Evolutionary conservation across 108 stramenopile species (phyloP).

Genomic region (Skeletonema tropicum): DNA sequence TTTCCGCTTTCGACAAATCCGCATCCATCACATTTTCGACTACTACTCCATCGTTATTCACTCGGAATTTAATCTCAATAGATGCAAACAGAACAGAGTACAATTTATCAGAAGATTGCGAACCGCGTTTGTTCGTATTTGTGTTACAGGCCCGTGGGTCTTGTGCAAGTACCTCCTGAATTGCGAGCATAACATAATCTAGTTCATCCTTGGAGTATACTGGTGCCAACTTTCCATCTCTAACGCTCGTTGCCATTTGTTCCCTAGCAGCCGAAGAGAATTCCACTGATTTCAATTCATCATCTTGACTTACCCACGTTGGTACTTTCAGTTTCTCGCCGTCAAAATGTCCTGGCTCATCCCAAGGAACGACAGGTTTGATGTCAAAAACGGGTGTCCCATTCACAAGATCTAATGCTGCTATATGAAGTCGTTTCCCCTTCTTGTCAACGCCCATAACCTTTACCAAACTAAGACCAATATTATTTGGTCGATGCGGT

Average conservation of each 20-base stretch:
- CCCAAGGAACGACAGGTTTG: constrained; percentile 92
- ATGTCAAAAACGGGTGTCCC: constrained; percentile 95
- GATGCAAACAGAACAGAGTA: constrained; percentile 52
- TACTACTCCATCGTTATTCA: constrained; percentile 19
- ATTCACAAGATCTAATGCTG: constrained; percentile 86
- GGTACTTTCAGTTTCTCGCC: constrained; percentile 49
- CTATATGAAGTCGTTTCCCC: constrained; percentile 58
- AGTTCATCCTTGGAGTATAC: constrained; percentile 53
- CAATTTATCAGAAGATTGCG: constrained; percentile 13
- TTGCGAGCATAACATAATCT: constrained; percentile 49
- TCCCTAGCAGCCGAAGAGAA: constrained; percentile 55
- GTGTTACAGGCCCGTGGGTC: constrained; percentile 77
- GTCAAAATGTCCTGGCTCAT: constrained; percentile 63
- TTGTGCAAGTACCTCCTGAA: constrained; percentile 74
- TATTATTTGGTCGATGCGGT: constrained; percentile 95
- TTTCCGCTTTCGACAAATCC: constrained; percentile 24
- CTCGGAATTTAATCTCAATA: constrained; percentile 43
- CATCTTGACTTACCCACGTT: constrained; percentile 69
- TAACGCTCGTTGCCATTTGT: constrained; percentile 32
- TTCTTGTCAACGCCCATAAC: constrained; percentile 64
- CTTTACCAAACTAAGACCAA: constrained; percentile 90
- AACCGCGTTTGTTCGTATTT: constrained; percentile 69
- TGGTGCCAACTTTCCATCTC: constrained; percentile 53
- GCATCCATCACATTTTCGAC: constrained; percentile 32
- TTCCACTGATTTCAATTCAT: constrained; percentile 58